A percentile compares a stretch with the other conserved stretches of the same genome.
These are phyloP conservation scores for Hymenoscyphus scutula DNA, from an alignment of 2,329 filamentous ascomycete species.

Conservation along the genomic window DNA sequence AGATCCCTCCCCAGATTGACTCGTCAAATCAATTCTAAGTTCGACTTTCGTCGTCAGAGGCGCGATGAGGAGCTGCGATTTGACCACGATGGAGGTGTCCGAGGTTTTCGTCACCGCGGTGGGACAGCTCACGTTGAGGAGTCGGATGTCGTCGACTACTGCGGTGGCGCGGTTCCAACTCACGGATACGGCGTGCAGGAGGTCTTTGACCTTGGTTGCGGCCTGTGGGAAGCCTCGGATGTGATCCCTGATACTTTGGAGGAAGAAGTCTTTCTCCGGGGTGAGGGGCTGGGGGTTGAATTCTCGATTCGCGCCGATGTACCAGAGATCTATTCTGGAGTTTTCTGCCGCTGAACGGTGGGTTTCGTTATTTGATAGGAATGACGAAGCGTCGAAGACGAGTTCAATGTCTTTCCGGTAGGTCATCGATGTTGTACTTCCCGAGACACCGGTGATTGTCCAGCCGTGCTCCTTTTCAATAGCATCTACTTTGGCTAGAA, in stretches of 20 bases:
- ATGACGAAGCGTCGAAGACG: constrained; percentile 65
- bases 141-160: constrained; percentile 58
- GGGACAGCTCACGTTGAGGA: constrained; percentile 62
- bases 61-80: constrained; percentile 59
- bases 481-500: constrained; percentile 58
- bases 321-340: constrained; percentile 65
- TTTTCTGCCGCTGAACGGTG: constrained; percentile 36
- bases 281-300: constrained; percentile 55
- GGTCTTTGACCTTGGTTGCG: constrained; percentile 52
- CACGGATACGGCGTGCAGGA: constrained; percentile 58
- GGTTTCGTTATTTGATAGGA: constrained; percentile 41
- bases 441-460: constrained; percentile 64
- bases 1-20: constrained; percentile 45
- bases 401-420: constrained; percentile 72
- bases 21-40: constrained; percentile 55
- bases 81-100: constrained; percentile 64
- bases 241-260: constrained; percentile 68
- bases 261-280: constrained; percentile 70
- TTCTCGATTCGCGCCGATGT: constrained; percentile 60
- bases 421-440: constrained; percentile 66
- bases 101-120: constrained; percentile 62
- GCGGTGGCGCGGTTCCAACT: constrained; percentile 65
- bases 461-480: constrained; percentile 69
- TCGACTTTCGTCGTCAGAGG: constrained; percentile 68
- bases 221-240: constrained; percentile 60